Evolutionary conservation across 2,329 filamentous ascomycete genomes (phyloP), one percentile per base, ranked within the genome.

Genomic region (Ophiocordyceps camponoti-saundersi): DNA sequence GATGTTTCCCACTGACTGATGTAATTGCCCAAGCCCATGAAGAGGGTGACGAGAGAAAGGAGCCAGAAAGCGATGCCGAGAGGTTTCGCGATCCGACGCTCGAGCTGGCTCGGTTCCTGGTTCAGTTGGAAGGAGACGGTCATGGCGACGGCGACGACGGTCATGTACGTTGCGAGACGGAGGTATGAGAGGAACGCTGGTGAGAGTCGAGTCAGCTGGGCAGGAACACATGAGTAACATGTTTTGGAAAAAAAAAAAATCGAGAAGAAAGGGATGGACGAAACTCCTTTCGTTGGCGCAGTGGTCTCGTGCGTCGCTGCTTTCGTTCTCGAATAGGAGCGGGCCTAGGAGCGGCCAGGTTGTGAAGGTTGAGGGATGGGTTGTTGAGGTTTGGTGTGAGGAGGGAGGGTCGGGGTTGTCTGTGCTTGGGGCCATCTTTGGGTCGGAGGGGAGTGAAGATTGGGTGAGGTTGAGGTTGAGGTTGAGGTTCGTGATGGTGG

Each of bases 71-170:
- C 66, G 43, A 87, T 71, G 0, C 92, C 92, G 2, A 98, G 75
- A 0, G 92, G 92, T 50, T 83, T 72, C 0, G 92, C 82, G 64
- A 95, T 80, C 42, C 75, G 76, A 49, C 77, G 69, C 67, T 98
- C 92, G 15, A 86, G 61, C 0, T 67, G 58, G 0, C 79, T 76
- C 0, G 92, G 85, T 55, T 80, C 65, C 18, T 70, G 70, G 58
- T 88, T 89, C 45, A 98, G 73, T 59, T 98, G 90, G 62, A 98
- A 98, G 15, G 86, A 94, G 45, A 95, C 72, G 11, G 94, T 80
- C 53, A 98, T 95, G 45, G 92, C 90, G 30, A 94, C 77, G 26
- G 85, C 79, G 10, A 96, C 87, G 46, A 98, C 72, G 52, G 87
- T 80, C 75, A 96, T 89, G 67, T 95, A 95, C 55, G 95, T 77